Percentiles rank a stretch among this genome's conserved stretches.
These are phyloP conservation scores for Thielaviopsis musarum DNA, from an alignment of 2,329 filamentous ascomycete species.

Conservation along the genomic window DNA sequence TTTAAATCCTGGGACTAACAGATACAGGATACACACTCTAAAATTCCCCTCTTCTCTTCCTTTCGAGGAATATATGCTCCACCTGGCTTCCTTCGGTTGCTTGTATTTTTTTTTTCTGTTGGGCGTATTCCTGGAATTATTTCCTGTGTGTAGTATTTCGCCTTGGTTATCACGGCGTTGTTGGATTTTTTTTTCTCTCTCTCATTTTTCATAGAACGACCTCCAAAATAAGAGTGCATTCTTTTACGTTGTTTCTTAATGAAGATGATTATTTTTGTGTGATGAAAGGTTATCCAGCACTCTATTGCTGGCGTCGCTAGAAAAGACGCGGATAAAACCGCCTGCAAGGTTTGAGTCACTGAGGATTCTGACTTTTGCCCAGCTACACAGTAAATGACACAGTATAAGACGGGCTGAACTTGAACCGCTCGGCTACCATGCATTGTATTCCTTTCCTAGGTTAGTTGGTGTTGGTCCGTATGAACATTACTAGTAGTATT, in stretches of 20 bases:
- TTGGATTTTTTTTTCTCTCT: not conserved
- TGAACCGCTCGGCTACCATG: not conserved
- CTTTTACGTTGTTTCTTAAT: too few species aligned
- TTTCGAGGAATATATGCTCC: not conserved
- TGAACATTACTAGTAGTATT: too few species aligned
- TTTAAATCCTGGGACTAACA: not conserved
- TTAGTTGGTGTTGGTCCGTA: too few species aligned
- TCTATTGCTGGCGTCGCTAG: too few species aligned
- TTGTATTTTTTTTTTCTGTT: not conserved
- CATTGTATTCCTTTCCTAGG: not conserved
- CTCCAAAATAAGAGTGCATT: too few species aligned
- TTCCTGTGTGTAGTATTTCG: not conserved
- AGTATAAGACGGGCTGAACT: not conserved
- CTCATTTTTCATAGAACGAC: too few species aligned
- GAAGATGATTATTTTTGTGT: too few species aligned
- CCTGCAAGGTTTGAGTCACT: too few species aligned
- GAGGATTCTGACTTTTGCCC: too few species aligned
- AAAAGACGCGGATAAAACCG: too few species aligned
- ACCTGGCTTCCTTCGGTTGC: not conserved
- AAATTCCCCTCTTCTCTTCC: not conserved
- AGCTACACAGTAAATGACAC: not conserved
- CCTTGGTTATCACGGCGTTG: not conserved
- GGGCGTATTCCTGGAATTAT: not conserved
- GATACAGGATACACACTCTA: not conserved
- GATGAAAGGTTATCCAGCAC: too few species aligned